These are phyloP conservation scores for Zygotorulaspora danielsina DNA, from an alignment of 805 yeast genomes.

Conservation along the genomic window DNA sequence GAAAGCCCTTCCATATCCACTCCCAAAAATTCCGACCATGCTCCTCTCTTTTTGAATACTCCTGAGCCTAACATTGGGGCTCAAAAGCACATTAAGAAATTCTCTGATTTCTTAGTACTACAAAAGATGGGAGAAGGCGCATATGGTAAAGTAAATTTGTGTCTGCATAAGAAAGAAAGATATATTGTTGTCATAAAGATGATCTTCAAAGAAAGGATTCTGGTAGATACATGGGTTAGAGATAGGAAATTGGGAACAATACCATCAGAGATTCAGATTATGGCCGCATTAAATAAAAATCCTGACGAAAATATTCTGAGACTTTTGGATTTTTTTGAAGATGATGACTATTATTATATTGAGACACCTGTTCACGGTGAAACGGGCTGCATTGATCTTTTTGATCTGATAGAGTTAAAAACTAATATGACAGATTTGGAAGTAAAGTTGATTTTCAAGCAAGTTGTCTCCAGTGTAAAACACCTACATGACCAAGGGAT, in stretches of 20 bases:
- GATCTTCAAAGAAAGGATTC: conserved; percentile 84
- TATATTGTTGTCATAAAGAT: conserved; percentile 79
- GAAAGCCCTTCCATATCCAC: conserved; percentile 4
- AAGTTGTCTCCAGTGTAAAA: conserved; percentile 69
- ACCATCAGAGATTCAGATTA: conserved; percentile 92
- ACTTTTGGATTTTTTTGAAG: conserved; percentile 89
- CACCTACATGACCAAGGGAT: conserved; percentile 84
- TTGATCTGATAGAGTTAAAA: conserved; percentile 85
- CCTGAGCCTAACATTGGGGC: conserved; percentile 50
- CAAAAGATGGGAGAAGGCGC: conserved; percentile 95
- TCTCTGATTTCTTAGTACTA: conserved; percentile 63
- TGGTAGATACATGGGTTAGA: conserved; percentile 97
- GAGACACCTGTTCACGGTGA: conserved; percentile 93
- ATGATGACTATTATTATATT: conserved; percentile 79
- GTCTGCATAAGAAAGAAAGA: conserved; percentile 57
- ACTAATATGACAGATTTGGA: conserved; percentile 76
- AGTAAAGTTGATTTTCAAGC: conserved; percentile 72
- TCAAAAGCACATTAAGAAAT: conserved; percentile 63
- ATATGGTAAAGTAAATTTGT: conserved; percentile 87
- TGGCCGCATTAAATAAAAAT: conserved; percentile 69
- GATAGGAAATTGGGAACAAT: conserved; percentile 88
- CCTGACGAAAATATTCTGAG: conserved; percentile 88
- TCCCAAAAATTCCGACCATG: conserved; percentile 5
- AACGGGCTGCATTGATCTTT: conserved; percentile 82
- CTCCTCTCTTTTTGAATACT: conserved; percentile 14